Evolutionary conservation across 2,329 filamentous ascomycete species (phyloP).

Genomic region (Sporothrix brasiliensis): DNA sequence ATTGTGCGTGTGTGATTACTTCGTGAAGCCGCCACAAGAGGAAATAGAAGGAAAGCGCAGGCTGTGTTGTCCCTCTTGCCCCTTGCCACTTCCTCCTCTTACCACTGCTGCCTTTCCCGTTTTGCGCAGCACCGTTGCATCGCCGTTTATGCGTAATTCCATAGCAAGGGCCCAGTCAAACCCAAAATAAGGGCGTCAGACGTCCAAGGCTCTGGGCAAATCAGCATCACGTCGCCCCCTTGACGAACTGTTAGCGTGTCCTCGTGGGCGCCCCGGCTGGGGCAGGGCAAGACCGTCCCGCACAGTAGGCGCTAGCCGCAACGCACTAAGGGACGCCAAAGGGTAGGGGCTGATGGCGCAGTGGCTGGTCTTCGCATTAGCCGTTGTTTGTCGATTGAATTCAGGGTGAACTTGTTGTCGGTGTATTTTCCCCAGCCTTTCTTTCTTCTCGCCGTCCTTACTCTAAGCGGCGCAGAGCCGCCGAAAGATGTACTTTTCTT

Average conservation of each 20-base stretch:
- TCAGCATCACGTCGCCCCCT: conserved; percentile 7
- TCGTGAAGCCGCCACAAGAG: not conserved
- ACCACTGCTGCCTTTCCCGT: not conserved
- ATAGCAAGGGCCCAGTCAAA: not conserved
- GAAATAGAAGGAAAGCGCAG: not conserved
- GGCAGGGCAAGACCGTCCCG: conserved; percentile 17
- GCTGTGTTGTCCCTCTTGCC: not conserved
- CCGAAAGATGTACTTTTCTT: not conserved
- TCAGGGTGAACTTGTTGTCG: not conserved
- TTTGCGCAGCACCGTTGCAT: not conserved
- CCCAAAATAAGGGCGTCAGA: conserved; percentile 1
- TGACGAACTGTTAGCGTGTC: not conserved
- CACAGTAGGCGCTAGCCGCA: conserved; percentile 23
- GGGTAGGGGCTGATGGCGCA: conserved; percentile 14
- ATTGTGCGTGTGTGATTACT: not conserved
- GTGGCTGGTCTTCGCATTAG: not conserved
- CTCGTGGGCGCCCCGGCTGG: not conserved
- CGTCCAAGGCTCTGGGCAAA: conserved; percentile 12
- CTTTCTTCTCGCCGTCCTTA: not conserved
- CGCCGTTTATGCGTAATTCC: conserved; percentile 14
- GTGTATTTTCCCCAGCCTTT: not conserved
- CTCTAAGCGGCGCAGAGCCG: not conserved
- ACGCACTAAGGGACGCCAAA: not conserved
- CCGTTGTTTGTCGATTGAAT: not conserved
- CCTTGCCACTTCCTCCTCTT: not conserved